These are phyloP conservation scores for Aspergillus fumigatus DNA, from an alignment of 2,329 filamentous ascomycete genomes.

Conservation along the genomic window DNA sequence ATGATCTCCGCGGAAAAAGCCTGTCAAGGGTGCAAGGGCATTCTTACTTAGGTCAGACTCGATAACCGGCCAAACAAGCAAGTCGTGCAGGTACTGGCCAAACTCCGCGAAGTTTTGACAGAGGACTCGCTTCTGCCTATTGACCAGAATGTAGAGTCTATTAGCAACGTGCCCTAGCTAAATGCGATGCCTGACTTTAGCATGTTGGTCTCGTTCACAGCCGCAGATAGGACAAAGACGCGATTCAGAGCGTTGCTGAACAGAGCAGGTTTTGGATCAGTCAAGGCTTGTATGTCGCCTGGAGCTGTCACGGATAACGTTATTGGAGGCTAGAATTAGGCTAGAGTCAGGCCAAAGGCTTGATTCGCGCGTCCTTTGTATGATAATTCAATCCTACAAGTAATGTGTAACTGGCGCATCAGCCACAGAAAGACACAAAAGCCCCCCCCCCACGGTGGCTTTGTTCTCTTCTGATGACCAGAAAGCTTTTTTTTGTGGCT, in stretches of 20 bases:
- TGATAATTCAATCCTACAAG: neutral
- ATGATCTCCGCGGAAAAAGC: slow-evolving; percentile 18
- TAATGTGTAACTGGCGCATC: neutral
- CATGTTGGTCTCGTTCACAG: slow-evolving; percentile 18
- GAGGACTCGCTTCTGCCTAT: too few relatives aligned
- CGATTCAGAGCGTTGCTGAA: slow-evolving; percentile 20
- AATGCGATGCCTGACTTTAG: slow-evolving; percentile 12
- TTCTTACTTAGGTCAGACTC: slow-evolving; percentile 22
- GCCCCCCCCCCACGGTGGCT: neutral
- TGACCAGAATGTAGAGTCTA: slow-evolving; percentile 18
- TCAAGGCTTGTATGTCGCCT: slow-evolving; percentile 2
- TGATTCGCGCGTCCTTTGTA: neutral
- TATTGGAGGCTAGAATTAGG: neutral
- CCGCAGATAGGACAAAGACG: slow-evolving; percentile 16
- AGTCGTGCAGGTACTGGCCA: neutral
- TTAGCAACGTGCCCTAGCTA: slow-evolving; percentile 4
- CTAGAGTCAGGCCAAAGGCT: neutral
- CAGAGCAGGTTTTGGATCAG: slow-evolving; percentile 12
- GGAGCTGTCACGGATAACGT: neutral
- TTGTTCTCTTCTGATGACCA: neutral
- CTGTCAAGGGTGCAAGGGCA: slow-evolving; percentile 17
- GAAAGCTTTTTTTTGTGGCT: neutral
- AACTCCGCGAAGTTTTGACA: too few relatives aligned
- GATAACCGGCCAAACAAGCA: slow-evolving; percentile 26
- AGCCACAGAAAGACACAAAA: neutral